Base-by-base conservation (phyloP, 1,139 yeast species). In the Kurtzmaniella quercitrusa region DNA sequence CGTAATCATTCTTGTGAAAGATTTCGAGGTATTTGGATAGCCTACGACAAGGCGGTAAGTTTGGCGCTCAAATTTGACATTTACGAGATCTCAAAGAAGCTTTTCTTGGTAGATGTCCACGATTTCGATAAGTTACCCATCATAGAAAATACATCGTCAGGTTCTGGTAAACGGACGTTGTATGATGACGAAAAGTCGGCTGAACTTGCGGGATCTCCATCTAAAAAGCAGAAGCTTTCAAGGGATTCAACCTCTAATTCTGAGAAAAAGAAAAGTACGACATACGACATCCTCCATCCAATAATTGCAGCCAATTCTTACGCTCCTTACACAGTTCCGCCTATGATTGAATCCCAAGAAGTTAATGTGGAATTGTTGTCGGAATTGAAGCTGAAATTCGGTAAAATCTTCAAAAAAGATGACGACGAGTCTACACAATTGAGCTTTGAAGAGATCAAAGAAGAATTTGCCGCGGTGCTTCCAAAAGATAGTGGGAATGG, bases 291-390 rank as follows among this genome's bases (percentile, higher is more conserved):
- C 15, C 21, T 36, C 5, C 22, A 36, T 9, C 14, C 21, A 19
- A 19, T 34, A 17, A 19, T 20, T 19, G 15, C 26, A 14, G 16
- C 21, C 8, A 74, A 76, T 45, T 60, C 74, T 12, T 74, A 75
- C 50, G 61, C 65, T 37, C 84, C 84, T 3, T 76, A 63, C 52
- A 64, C 87, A 0, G 57, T 82, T 42, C 78, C 76, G 18, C 87
- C 89, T 1, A 52, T 82, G 22, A 58, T 66, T 2, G 63, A 63
- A 11, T 60, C 63, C 33, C 51, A 65, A 51, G 41, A 56, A 60
- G 9, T 23, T 2, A 54, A 63, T 36, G 40, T 48, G 2, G 64
- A 60, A 9, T 39, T 59, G 14, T 72, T 84, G 1, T 73, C 80
- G 40, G 84, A 78, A 33, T 61, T 82, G 23, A 76, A 58, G 76